Percentiles rank a stretch among this genome's conserved stretches.
Evolutionary conservation across 768 basidiomycete genomes (phyloP).

Genomic region (Termitomyces sp.): DNA sequence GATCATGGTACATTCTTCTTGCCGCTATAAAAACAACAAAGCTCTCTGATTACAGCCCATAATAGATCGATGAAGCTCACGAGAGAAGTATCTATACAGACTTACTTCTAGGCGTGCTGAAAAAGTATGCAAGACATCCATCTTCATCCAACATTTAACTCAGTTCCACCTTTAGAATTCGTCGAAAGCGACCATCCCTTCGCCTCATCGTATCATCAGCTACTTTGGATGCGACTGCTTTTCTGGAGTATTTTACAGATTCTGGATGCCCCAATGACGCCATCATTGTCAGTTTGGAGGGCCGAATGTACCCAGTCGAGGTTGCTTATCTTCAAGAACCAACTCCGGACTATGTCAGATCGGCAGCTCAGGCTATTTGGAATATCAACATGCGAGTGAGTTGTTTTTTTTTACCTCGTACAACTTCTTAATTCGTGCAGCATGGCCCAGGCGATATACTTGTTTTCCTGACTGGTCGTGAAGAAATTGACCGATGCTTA

Average conservation of each 20-base stretch:
- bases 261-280: constrained; percentile 64
- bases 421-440: constrained; percentile 33
- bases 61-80: constrained; percentile 97
- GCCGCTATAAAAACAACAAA: constrained; percentile 1
- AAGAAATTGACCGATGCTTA: constrained; percentile 91
- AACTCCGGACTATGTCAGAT: constrained; percentile 73
- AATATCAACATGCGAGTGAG: constrained; percentile 75
- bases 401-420: constrained; percentile 10
- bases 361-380: constrained; percentile 81
- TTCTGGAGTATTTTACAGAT: constrained; percentile 84
- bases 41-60: not conserved
- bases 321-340: constrained; percentile 84
- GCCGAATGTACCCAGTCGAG: constrained; percentile 93
- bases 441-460: constrained; percentile 86
- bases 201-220: constrained; percentile 94
- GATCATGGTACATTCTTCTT: constrained; percentile 69
- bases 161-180: constrained; percentile 57
- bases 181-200: constrained; percentile 85
- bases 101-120: constrained; percentile 83
- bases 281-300: constrained; percentile 86
- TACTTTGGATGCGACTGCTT: constrained; percentile 89
- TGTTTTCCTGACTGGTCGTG: constrained; percentile 91
- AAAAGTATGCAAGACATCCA: constrained; percentile 62
- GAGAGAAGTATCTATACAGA: constrained; percentile 97
- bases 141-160: constrained; percentile 4